Base-by-base conservation (phyloP, 176 grass and related monocot genomes). In the Coix lacrymajobi region DNA sequence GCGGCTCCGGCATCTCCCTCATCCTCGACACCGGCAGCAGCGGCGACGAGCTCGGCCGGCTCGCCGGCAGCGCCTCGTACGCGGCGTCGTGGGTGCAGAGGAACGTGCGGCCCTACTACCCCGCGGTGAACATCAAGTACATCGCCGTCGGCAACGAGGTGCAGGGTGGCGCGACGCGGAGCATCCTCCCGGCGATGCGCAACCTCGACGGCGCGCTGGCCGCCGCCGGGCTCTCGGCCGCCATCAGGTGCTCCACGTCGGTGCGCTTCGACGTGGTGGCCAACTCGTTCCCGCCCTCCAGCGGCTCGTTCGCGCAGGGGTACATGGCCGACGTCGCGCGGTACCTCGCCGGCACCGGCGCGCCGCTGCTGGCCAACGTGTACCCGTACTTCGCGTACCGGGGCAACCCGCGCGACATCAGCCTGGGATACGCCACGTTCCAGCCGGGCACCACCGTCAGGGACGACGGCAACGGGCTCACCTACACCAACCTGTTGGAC, bases 91-190 rank as follows among this genome's bases (percentile, higher is more conserved):
- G 94, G 91, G 89, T 94, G n/a, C 81, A 78, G 25, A 33, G 2
- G 81, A 93, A 93, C 75, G 68, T 97, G 0, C 20, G 11, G 10
- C 73, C 89, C 54, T 90, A 93, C 85, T 74, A 87, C 63, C 72
- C 80, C 0, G 71, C 76, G 20, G 82, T 91, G 0, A 83, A 58
- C 87, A 89, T 93, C 66, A 87, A 57, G 69, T 93, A 97, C 87
- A 88, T 97, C 69, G 87, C 89, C 7, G 94, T 89, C 33, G 94
- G 94, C 16, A 97, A 94, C 63, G 91, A 94, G 70, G 74, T 97
- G 3, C 68, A 43, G 24, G 88, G 86, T 22, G 82, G 52, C 6
- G 44, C 0, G 12, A 63, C 88, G 15, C 65, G 38, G 61, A 76
- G 69, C 75, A 84, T 97, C 73, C 69, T 97, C 19, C 89, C 87